Conservation (phyloP, 257 asterid species). For the Solanum chmielewskii region DNA sequence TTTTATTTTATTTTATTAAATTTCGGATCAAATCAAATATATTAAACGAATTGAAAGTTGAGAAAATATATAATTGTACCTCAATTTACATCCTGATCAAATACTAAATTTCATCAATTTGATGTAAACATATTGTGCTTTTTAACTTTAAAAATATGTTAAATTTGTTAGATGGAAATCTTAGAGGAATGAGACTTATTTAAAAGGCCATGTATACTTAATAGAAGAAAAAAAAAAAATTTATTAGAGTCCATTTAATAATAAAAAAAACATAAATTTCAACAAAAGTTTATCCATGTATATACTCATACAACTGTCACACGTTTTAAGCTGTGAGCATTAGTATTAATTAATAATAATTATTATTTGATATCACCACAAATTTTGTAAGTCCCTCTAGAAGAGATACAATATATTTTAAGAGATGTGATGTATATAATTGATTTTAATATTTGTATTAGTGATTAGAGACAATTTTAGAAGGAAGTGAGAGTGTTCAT, state of each 20-base stretch:
- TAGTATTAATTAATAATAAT: background rate
- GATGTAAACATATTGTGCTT: no score
- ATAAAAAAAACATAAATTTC: background rate
- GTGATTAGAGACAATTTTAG: background rate
- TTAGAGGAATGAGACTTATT: background rate
- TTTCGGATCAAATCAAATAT: no score
- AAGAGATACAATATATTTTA: background rate
- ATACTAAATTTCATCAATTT: no score
- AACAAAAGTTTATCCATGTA: background rate
- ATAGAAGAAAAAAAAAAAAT: background rate
- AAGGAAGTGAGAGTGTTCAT: background rate
- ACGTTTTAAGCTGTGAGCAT: background rate
- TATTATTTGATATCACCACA: background rate
- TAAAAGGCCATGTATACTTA: background rate
- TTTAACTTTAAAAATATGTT: background rate
- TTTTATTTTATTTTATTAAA: no score
- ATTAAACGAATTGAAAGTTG: no score
- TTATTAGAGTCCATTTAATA: background rate
- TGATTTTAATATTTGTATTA: background rate
- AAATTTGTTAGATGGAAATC: background rate
- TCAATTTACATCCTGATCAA: no score
- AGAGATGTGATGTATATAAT: background rate
- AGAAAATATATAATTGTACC: no score
- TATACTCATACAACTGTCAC: background rate
- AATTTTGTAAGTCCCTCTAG: background rate